A percentile compares a stretch with the other conserved stretches of the same genome.
Evolutionary conservation across 2,329 filamentous ascomycete species (phyloP).

Genomic region (Paecilomyces sp.): DNA sequence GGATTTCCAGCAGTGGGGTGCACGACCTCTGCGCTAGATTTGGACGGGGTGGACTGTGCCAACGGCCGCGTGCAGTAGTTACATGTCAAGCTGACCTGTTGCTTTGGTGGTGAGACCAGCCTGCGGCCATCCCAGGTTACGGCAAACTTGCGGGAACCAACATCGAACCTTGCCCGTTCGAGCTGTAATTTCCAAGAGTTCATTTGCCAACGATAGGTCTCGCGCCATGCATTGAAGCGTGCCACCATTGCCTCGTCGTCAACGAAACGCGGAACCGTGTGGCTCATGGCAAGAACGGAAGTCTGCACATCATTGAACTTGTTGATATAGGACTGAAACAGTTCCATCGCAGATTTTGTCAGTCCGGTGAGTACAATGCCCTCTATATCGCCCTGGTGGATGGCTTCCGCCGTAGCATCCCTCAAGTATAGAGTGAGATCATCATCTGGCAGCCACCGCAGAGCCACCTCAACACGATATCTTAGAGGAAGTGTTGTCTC

Average conservation of each 20-base stretch:
- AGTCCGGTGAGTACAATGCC: constrained; percentile 57
- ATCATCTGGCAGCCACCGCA: constrained; percentile 44
- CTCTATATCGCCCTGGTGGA: constrained; percentile 52
- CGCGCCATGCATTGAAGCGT: constrained; percentile 54
- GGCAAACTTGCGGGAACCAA: constrained; percentile 49
- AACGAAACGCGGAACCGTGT: constrained; percentile 53
- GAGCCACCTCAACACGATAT: constrained; percentile 55
- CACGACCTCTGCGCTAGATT: constrained; percentile 22
- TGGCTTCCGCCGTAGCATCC: constrained; percentile 44
- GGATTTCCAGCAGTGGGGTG: constrained; percentile 29
- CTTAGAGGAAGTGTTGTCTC: constrained; percentile 52
- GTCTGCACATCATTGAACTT: constrained; percentile 57
- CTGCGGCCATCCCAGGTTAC: constrained; percentile 43
- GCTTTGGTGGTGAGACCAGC: constrained; percentile 42
- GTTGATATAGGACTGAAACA: constrained; percentile 55
- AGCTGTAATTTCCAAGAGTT: constrained; percentile 56
- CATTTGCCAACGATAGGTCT: constrained; percentile 54
- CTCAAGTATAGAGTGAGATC: constrained; percentile 47
- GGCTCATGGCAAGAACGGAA: constrained; percentile 53
- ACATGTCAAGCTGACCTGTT: constrained; percentile 53
- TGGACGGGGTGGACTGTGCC: constrained; percentile 31
- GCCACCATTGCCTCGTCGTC: constrained; percentile 45
- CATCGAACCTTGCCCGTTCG: constrained; percentile 53
- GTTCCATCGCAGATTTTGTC: constrained; percentile 49
- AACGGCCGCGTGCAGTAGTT: constrained; percentile 54